A percentile compares a stretch with the other conserved stretches of the same genome.
These are phyloP conservation scores for Trapa incisa DNA, from an alignment of 345 rosid genomes.

Conservation along the genomic window DNA sequence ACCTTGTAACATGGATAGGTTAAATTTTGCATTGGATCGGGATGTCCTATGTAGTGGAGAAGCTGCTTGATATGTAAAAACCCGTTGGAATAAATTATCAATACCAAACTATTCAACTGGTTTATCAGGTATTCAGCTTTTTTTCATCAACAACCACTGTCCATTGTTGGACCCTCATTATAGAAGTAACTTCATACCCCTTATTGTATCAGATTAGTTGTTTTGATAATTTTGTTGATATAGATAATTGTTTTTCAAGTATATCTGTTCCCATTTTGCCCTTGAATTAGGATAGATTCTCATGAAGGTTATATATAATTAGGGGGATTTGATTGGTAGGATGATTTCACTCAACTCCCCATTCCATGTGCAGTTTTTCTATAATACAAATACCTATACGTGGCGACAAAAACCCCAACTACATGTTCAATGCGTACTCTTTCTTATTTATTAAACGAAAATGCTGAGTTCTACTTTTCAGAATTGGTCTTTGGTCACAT, in stretches of 20 bases:
- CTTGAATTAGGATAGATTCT: not conserved
- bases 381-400: not conserved
- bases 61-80: not conserved
- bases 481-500: slow-evolving; percentile 10
- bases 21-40: not conserved
- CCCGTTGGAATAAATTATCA: slow-evolving; percentile 8
- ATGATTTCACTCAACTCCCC: not conserved
- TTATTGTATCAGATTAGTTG: no score
- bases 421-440: not conserved
- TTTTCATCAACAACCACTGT: slow-evolving; percentile 9
- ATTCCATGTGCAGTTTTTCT: not conserved
- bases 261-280: not conserved
- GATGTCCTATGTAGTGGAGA: not conserved
- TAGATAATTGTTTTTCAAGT: not conserved
- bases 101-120: not conserved
- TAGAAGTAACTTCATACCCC: not conserved
- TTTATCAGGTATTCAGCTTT: slow-evolving; percentile 29
- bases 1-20: not conserved
- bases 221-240: not conserved
- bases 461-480: not conserved
- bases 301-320: not conserved
- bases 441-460: not conserved
- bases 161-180: not conserved
- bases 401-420: not conserved
- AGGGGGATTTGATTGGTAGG: not conserved